Conservation (phyloP, 2,329 filamentous ascomycete genomes). For the Hawksworthiomyces lignivorus region DNA sequence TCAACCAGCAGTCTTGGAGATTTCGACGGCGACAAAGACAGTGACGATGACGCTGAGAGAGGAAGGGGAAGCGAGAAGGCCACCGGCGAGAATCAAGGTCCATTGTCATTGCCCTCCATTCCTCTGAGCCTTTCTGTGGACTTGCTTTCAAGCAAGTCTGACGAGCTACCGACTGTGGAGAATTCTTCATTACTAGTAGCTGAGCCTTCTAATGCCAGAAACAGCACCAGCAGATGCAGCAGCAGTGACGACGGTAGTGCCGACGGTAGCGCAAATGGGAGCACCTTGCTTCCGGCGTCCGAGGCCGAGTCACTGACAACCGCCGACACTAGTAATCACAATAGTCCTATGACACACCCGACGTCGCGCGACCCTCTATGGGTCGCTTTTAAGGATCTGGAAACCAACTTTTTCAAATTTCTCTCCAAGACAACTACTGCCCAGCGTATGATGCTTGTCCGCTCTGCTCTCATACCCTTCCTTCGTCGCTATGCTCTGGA, state of each 20-base stretch:
- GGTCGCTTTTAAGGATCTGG: constrained; percentile 47
- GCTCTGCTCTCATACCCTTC: constrained; percentile 67
- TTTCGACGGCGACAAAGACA: neutral
- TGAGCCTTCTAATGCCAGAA: neutral
- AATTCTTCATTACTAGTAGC: neutral
- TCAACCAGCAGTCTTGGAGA: constrained; percentile 1
- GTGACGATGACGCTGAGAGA: too few species aligned
- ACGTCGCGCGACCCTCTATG: constrained; percentile 44
- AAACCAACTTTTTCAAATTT: constrained; percentile 48
- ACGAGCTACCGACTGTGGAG: neutral
- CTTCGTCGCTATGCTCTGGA: constrained; percentile 62
- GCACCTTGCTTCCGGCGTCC: constrained; percentile 15
- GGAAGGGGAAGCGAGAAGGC: too few species aligned
- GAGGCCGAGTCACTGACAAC: constrained; percentile 27
- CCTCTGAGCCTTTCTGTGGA: constrained; percentile 7
- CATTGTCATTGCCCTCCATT: neutral
- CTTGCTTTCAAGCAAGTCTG: constrained; percentile 3
- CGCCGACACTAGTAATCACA: constrained; percentile 34
- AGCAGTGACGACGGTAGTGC: constrained; percentile 15
- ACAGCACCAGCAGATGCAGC: constrained; percentile 2
- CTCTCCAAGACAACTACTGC: constrained; percentile 60
- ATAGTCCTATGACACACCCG: constrained; percentile 31
- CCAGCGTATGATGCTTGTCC: constrained; percentile 68
- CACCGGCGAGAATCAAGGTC: neutral
- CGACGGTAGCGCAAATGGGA: constrained; percentile 18